These are phyloP conservation scores for Hypholoma fasciculare DNA, from an alignment of 768 basidiomycete genomes.

Conservation along the genomic window DNA sequence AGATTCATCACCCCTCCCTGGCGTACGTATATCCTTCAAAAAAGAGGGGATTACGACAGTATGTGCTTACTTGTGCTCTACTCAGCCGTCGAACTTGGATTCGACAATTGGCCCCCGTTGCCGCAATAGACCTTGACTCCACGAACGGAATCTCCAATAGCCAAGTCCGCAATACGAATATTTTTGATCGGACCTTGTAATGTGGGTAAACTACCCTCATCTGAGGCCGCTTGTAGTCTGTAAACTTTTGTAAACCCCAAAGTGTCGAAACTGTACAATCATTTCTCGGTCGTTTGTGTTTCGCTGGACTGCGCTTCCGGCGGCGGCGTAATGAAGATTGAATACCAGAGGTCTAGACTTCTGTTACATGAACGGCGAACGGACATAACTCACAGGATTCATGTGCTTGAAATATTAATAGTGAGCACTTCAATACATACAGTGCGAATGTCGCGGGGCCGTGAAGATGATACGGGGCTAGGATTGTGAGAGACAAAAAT, in stretches of 20 bases:
- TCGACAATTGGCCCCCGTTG: slow-evolving; percentile 59
- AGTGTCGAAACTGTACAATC: background rate
- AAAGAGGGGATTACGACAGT: slow-evolving; percentile 1
- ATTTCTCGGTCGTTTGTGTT: too few relatives aligned
- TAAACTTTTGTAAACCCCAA: background rate
- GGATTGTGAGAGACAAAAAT: slow-evolving; percentile 1
- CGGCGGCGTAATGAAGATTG: background rate
- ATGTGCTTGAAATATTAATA: background rate
- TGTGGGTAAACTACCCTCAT: background rate
- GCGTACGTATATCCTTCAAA: slow-evolving; percentile 46
- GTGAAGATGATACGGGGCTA: background rate
- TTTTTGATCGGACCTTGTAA: background rate
- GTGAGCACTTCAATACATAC: background rate
- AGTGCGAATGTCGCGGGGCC: slow-evolving; percentile 11
- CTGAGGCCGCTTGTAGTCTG: background rate
- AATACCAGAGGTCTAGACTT: background rate
- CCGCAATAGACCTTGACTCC: slow-evolving; percentile 3
- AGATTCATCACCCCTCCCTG: slow-evolving; percentile 67
- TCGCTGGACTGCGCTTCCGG: too few relatives aligned
- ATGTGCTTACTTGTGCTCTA: slow-evolving; percentile 9
- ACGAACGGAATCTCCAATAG: background rate
- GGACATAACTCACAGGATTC: background rate
- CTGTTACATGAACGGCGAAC: background rate
- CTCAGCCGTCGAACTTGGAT: slow-evolving; percentile 64
- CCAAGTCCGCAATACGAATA: background rate